Conservation (phyloP, 2,329 filamentous ascomycete species). For the Coniella lustricola region DNA sequence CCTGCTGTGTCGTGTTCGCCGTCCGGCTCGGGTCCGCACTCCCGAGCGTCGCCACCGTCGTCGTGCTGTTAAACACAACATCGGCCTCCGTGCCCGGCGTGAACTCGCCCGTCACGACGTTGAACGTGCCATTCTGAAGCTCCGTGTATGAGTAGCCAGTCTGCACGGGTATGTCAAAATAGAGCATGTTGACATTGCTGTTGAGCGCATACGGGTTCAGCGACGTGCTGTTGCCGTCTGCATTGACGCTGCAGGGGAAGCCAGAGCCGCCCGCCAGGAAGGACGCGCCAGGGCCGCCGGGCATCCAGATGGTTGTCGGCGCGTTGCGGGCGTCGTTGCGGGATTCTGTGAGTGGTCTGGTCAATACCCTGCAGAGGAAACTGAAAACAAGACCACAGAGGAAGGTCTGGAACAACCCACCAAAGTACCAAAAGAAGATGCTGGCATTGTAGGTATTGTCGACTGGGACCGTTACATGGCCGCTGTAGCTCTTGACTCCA, state of each 20-base stretch:
- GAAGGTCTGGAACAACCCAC: neutral
- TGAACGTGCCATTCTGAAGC: slow-evolving; percentile 18
- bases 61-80: slow-evolving; percentile 29
- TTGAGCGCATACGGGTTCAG: slow-evolving; percentile 58
- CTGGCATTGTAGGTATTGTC: slow-evolving; percentile 43
- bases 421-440: slow-evolving; percentile 54
- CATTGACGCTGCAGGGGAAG: slow-evolving; percentile 45
- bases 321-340: slow-evolving; percentile 44
- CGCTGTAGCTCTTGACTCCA: slow-evolving; percentile 47
- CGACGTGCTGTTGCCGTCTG: slow-evolving; percentile 40
- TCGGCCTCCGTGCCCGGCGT: slow-evolving; percentile 24
- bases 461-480: slow-evolving; percentile 47
- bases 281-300: slow-evolving; percentile 52
- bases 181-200: slow-evolving; percentile 59
- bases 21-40: slow-evolving; percentile 36
- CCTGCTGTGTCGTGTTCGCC: slow-evolving; percentile 40
- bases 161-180: slow-evolving; percentile 55
- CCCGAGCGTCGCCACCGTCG: slow-evolving; percentile 41
- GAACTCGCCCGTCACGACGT: slow-evolving; percentile 16
- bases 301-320: slow-evolving; percentile 55
- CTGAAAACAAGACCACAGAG: too few relatives aligned
- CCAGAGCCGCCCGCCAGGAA: slow-evolving; percentile 48
- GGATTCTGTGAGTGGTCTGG: slow-evolving; percentile 27
- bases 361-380: neutral
- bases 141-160: slow-evolving; percentile 27